Base-by-base conservation (phyloP, 495 filamentous ascomycete genomes). In the Halenospora varia region DNA sequence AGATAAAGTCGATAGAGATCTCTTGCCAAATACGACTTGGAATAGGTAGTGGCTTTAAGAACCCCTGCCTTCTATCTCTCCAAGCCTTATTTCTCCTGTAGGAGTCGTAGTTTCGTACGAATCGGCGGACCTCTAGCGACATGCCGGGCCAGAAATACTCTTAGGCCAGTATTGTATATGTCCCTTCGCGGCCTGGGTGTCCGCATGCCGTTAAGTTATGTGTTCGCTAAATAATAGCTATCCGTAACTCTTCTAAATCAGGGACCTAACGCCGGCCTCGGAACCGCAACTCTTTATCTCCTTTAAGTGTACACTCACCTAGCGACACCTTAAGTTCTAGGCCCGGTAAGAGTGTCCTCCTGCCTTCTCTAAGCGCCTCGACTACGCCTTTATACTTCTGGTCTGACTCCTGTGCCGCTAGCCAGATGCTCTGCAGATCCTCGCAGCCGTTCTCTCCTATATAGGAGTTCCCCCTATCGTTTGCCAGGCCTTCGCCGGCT, bases 1-100 rank as follows among this genome's bases (percentile, higher is more conserved):
- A 64, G 17, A 71, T 56, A 25, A 72, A 69, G 40, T 72, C 62
- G 42, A 70, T 67, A 0, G 23, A 61, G 13, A 72, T 35, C 41
- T 69, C 42, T 40, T 55, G 4, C 66, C 59, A 72, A 1, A 44
- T 52, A 2, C 39, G 10, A 13, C 66, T 0, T 0, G 62, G 64
- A 0, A 67, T 51, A 2, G 53, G 51, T 1, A 70, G 35, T 0
- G 62, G 62, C 3, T 44, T 22, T 0, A 72, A 48, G 1, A 65
- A 18, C n/a, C 66, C 68, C 4, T 55, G 35, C 6, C 39, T 26
- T 35, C 10, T 18, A 25, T 50, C 50, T 40, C 25, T 41, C 25
- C 11, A 53, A 10, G 17, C 25, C 11, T 40, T 19, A 40, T 40
- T 20, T 13, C 4, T 8, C 10, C 50, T 25, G 29, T 40, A 53